Base-by-base conservation (phyloP, 345 rosid species). In the Dovyalis caffra region DNA sequence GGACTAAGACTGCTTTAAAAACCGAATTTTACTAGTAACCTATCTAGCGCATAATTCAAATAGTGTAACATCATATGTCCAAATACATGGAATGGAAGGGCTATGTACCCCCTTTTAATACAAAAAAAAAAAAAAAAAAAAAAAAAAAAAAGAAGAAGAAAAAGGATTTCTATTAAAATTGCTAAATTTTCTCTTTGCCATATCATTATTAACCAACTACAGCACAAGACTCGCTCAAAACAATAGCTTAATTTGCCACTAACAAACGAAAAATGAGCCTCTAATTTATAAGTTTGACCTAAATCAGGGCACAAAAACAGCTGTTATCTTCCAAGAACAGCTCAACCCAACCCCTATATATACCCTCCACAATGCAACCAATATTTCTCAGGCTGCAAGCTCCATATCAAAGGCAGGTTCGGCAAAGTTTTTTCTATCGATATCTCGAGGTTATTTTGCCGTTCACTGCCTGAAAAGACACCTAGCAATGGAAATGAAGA, bases 401-500 rank as follows among this genome's bases (percentile, higher is more conserved):
- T 64, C 74, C 29, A 38, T 20, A 20, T 38, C 21, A 26, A 58
- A 79, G 73, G 66, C 77, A 64, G 20, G 73, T 63, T 73, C 81
- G 56, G 77, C 81, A 47, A n/a, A 67, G 68, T 35, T 4, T 56
- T 28, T 28, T 28, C 28, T 1, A 53, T 16, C 23, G 40, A 15
- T 43, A 3, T 16, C 38, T 28, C 12, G 32, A 32, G 45, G 15
- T 7, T 64, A 57, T 43, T 49, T 45, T 45, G 71, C 77, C 67
- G 81, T 34, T 35, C 28, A 14, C 38, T 72, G 33, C 47, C 43
- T 16, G 0, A 15, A 34, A 14, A 20, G 61, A 20, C 7, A 60
- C n/a, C n/a, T n/a, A 35, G 2, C 1, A 47, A 86, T 88, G 91
- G 90, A 86, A 78, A 88, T 86, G 91, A 88, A 88, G 87, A 90